Evolutionary conservation across 345 rosid species (phyloP).

Genomic region (Raphanus sativus): DNA sequence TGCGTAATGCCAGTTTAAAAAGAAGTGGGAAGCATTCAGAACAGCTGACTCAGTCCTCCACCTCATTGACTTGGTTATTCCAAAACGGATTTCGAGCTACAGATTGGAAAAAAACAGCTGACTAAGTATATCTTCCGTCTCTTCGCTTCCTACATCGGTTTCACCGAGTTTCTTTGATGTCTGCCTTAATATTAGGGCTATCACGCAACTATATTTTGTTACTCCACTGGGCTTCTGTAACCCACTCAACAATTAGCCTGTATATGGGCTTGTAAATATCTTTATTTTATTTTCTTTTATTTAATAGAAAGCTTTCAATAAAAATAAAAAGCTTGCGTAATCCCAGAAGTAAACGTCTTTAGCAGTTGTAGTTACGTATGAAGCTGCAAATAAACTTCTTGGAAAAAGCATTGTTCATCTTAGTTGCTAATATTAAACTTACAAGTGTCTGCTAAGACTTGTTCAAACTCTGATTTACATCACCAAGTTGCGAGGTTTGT

Average conservation of each 20-base stretch:
- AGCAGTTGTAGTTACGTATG: background rate
- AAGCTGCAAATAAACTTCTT: background rate
- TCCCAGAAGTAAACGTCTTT: background rate
- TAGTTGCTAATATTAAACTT: background rate
- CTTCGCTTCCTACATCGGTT: background rate
- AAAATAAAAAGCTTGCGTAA: background rate
- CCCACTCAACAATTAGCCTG: background rate
- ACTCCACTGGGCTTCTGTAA: background rate
- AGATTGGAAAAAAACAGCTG: background rate
- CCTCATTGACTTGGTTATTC: background rate
- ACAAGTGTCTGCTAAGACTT: background rate
- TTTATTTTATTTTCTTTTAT: background rate
- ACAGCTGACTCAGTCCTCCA: background rate
- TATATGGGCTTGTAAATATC: background rate
- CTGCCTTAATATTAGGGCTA: background rate
- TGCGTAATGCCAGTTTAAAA: background rate
- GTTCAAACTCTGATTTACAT: constrained; percentile 11
- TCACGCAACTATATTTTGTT: background rate
- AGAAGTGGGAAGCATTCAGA: background rate
- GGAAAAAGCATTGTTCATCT: background rate
- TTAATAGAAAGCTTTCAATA: background rate
- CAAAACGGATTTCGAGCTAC: background rate
- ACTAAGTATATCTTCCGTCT: too few species aligned
- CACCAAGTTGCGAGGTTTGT: background rate
- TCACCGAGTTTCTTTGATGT: background rate